Evolutionary conservation across 345 rosid genomes (phyloP).

Genomic region (Eucalyptus globulus): DNA sequence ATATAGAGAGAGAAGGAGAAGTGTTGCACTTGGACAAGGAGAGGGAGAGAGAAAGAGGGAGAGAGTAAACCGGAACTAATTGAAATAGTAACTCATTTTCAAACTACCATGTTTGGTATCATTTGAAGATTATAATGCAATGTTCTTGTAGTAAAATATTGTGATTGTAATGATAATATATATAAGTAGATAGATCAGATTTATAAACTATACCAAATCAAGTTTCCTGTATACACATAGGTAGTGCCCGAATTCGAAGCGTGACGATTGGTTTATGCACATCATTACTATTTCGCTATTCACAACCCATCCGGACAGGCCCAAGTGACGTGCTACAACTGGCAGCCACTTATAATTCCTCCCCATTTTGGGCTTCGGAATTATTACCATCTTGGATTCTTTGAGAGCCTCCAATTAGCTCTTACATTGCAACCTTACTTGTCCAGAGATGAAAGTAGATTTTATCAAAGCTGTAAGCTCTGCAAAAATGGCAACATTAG

Average conservation of each 20-base stretch:
- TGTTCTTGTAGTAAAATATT: background rate
- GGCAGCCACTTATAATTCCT: background rate
- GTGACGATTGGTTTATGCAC: background rate
- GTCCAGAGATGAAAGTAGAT: background rate
- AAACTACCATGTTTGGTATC: background rate
- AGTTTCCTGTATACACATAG: background rate
- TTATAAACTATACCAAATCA: background rate
- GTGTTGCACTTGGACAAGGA: background rate
- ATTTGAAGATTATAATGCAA: background rate
- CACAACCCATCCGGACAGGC: background rate
- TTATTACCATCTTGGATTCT: background rate
- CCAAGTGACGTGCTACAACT: background rate
- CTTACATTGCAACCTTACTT: background rate
- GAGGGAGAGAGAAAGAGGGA: background rate
- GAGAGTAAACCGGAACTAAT: background rate
- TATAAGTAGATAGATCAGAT: background rate
- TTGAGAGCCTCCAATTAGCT: background rate
- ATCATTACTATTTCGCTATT: background rate
- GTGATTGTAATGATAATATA: background rate
- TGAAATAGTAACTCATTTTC: background rate
- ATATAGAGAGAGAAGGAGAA: background rate
- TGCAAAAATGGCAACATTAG: background rate
- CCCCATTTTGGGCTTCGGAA: background rate
- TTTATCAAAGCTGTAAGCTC: background rate
- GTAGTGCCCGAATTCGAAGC: background rate